Conservation (phyloP, 108 stramenopile species). For the Conticribra weissflogii region DNA sequence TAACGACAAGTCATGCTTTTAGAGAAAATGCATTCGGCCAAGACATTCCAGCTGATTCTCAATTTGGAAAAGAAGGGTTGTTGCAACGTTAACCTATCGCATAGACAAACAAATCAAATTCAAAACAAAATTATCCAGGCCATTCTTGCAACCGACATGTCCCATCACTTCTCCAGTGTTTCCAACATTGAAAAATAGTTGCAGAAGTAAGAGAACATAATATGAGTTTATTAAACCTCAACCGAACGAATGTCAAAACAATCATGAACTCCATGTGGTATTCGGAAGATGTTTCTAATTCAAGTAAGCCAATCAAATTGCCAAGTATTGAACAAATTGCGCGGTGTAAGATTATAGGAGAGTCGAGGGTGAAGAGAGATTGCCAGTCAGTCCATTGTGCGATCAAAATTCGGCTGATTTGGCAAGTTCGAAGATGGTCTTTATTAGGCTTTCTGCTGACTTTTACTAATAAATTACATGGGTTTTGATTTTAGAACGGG, state of each 20-base stretch:
- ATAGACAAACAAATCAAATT: conserved; percentile 28
- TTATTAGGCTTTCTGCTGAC: too few species aligned
- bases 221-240: conserved; percentile 15
- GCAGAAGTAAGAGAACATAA: conserved; percentile 23
- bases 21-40: conserved; percentile 84
- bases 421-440: conserved; percentile 77
- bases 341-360: conserved; percentile 79
- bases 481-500: too few species aligned
- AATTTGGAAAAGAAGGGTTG: conserved; percentile 21
- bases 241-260: background rate
- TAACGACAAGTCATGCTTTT: conserved; percentile 76
- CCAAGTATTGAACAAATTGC: conserved; percentile 67
- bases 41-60: conserved; percentile 39
- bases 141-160: conserved; percentile 88
- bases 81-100: conserved; percentile 18
- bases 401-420: conserved; percentile 57
- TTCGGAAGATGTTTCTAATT: conserved; percentile 79
- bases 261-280: conserved; percentile 64
- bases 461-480: too few species aligned
- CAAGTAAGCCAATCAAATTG: conserved; percentile 54
- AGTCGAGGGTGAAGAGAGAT: conserved; percentile 59
- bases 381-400: conserved; percentile 80
- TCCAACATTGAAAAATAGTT: conserved; percentile 26
- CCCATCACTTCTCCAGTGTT: conserved; percentile 60
- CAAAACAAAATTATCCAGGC: conserved; percentile 64